Evolutionary conservation across 1,284 basidiomycete genomes (phyloP).

Genomic region (Butyriboletus pseudospeciosus): DNA sequence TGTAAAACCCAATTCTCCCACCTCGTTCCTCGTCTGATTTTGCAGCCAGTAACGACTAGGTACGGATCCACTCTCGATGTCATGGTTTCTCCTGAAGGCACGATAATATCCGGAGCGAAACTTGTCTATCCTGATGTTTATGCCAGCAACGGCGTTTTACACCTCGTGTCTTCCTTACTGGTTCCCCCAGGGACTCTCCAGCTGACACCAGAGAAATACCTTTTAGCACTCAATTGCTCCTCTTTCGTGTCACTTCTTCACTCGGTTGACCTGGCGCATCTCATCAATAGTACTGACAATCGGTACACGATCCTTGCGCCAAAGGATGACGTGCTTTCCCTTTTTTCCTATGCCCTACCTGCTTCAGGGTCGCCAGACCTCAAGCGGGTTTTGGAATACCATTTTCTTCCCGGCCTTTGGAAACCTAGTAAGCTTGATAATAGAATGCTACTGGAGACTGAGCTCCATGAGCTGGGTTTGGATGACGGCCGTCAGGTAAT

Average conservation of each 20-base stretch:
- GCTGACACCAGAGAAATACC: constrained; percentile 89
- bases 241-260: constrained; percentile 86
- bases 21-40: constrained; percentile 14
- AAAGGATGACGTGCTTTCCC: constrained; percentile 75
- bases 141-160: constrained; percentile 92
- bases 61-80: constrained; percentile 67
- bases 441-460: constrained; percentile 76
- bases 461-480: constrained; percentile 65
- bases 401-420: constrained; percentile 81
- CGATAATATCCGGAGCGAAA: constrained; percentile 61
- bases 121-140: constrained; percentile 77
- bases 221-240: constrained; percentile 86
- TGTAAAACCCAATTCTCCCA: constrained; percentile 28
- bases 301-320: constrained; percentile 85
- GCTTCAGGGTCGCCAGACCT: constrained; percentile 63
- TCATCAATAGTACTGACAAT: constrained; percentile 73
- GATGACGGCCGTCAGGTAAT: constrained; percentile 70
- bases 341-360: constrained; percentile 57
- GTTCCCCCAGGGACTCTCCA: constrained; percentile 73
- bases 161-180: constrained; percentile 81
- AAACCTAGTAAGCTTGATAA: constrained; percentile 64
- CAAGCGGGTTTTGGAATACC: constrained; percentile 70
- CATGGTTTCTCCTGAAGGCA: constrained; percentile 47
- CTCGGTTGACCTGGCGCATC: constrained; percentile 69
- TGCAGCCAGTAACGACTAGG: constrained; percentile 59